A percentile compares a stretch with the other conserved stretches of the same genome.
Conservation (phyloP, 139 green algal genomes). For the Monoraphidium neglectum region DNA sequence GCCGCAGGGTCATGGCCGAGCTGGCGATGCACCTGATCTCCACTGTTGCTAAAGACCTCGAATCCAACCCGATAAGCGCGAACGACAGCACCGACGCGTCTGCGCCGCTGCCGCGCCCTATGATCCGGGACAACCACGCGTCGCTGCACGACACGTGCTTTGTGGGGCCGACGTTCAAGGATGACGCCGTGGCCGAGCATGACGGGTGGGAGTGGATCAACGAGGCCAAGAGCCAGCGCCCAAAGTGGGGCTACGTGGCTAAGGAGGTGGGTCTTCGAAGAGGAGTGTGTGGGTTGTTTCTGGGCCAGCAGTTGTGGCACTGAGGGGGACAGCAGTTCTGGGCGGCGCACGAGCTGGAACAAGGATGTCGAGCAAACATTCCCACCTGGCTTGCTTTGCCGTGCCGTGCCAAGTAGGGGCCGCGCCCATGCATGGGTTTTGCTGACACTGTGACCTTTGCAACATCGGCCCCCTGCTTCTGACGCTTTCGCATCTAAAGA, state of each 20-base stretch:
- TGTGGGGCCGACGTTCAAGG: conserved; percentile 12
- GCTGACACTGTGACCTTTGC: too few relatives aligned
- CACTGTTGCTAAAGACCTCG: not conserved
- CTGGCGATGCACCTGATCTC: conserved; percentile 30
- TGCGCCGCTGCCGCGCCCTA: conserved; percentile 17
- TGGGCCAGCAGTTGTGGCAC: too few relatives aligned
- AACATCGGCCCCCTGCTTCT: too few relatives aligned
- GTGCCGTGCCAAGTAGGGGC: too few relatives aligned
- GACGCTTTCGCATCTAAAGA: too few relatives aligned
- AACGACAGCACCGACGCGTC: not conserved
- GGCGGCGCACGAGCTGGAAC: too few relatives aligned
- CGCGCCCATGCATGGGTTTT: too few relatives aligned
- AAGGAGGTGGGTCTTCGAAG: not conserved
- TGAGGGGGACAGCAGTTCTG: too few relatives aligned
- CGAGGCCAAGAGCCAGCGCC: conserved; percentile 18
- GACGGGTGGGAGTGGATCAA: conserved; percentile 31
- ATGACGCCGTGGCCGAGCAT: conserved; percentile 12
- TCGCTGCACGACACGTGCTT: not conserved
- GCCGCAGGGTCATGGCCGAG: conserved; percentile 37
- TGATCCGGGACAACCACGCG: conserved; percentile 12
- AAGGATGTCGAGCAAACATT: too few relatives aligned
- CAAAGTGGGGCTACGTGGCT: conserved; percentile 39
- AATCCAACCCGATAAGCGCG: conserved; percentile 5
- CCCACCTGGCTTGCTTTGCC: too few relatives aligned
- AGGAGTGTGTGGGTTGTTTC: too few relatives aligned